Evolutionary conservation across 805 yeast genomes (phyloP), one percentile per base, ranked within the genome.

Genomic region (Lipomyces starkeyi): DNA sequence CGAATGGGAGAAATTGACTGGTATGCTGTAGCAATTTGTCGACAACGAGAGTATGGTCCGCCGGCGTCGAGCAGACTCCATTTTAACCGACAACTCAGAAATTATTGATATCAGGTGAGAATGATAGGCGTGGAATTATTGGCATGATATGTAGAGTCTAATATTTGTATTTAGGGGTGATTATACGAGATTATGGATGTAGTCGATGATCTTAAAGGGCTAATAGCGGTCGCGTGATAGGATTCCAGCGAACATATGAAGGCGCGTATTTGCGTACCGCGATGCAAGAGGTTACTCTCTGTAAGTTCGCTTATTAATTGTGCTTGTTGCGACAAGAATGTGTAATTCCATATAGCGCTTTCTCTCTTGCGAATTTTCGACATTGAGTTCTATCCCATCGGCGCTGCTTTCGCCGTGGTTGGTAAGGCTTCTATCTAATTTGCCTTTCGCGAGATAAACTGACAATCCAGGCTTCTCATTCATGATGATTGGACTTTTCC

Each of bases 261-360:
- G 97, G 96, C 0, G 93, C 96, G 1, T 91, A 91, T 74, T 82
- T 89, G 32, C 78, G 97, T 62, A 86, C 93, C 0, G 89, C 93
- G 25, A 79, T 91, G 37, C 88, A 91, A 25, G 84, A 88, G 63
- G 77, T 91, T 35, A 84, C 92, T 11, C 88, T 91, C 73, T 83
- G 81, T 63, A 71, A 17, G 77, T 63, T 27, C 14, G 17, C 14
- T 20, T 14, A n/a, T 3, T 43, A n/a, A n/a, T n/a, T 29, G 3
- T 13, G 22, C 29, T 35, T 22, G 55, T 27, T 2, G 55, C 59
- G 37, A 55, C 11, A n/a, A 60, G 22, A 22, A 2, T 35, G 14
- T 59, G 5, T 20, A 47, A 47, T 29, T 53, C 34, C 17, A 17
- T 22, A 37, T 40, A 69, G 71, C 66, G 2, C 52, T 72, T 14